phyloP scores from a whole-genome alignment of 202 grass and related monocot genomes.

The Setaria viridis region DNA sequence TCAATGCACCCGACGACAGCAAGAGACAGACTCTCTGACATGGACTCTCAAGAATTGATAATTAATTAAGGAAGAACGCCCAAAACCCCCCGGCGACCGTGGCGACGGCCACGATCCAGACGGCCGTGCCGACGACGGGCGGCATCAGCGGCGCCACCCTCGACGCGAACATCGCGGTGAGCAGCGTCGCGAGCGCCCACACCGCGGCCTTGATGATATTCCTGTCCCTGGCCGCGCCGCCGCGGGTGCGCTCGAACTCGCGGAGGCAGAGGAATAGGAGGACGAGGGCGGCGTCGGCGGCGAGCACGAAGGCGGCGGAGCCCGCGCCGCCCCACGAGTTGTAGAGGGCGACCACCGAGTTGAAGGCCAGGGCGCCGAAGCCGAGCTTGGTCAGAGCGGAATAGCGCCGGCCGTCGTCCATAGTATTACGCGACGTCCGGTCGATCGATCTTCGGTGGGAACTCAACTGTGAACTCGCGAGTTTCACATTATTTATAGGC shows the following conservation, averaged over 20 bases:
- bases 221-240: not conserved
- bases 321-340: not conserved
- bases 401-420: no score
- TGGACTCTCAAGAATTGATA: no score
- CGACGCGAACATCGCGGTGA: constrained; percentile 22
- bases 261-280: not conserved
- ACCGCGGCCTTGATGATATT: not conserved
- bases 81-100: not conserved
- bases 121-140: not conserved
- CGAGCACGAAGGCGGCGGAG: not conserved
- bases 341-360: not conserved
- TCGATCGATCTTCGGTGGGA: no score
- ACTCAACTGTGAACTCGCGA: no score
- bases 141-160: constrained; percentile 8
- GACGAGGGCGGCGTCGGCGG: not conserved
- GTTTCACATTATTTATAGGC: no score
- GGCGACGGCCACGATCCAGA: no score
- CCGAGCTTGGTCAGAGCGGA: not conserved
- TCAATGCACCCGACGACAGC: no score
- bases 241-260: not conserved
- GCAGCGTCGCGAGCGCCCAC: constrained; percentile 17
- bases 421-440: no score
- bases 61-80: no score
- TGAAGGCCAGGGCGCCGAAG: not conserved
- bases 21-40: no score